Percentiles rank a stretch among this genome's conserved stretches.
Evolutionary conservation across 176 grass and related monocot genomes (phyloP).

Genomic region (Pharus latifolius): DNA sequence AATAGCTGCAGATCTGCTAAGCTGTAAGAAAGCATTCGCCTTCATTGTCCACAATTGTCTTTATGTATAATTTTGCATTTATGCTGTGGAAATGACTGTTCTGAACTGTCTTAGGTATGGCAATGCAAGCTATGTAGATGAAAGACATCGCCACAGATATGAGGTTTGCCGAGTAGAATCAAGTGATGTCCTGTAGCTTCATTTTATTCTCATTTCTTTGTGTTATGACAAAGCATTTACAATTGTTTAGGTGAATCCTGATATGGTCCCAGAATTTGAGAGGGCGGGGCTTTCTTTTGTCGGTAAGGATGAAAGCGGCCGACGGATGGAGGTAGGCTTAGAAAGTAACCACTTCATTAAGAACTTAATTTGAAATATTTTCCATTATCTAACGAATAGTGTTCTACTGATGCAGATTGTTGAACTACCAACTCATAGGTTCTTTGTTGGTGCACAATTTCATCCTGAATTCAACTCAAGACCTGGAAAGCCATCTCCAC

Average conservation of each 20-base stretch:
- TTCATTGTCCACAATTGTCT: neutral
- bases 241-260: conserved; percentile 71
- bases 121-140: conserved; percentile 55
- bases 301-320: conserved; percentile 66
- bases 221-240: neutral
- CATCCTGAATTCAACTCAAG: conserved; percentile 94
- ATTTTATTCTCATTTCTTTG: neutral
- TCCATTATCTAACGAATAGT: neutral
- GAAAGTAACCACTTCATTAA: neutral
- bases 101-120: conserved; percentile 50
- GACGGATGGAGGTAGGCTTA: conserved; percentile 67
- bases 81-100: neutral
- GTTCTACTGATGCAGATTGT: conserved; percentile 46
- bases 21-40: conserved; percentile 48
- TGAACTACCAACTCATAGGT: conserved; percentile 67
- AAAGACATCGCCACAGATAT: conserved; percentile 92
- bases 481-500: conserved; percentile 76
- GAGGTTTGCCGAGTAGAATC: conserved; percentile 40
- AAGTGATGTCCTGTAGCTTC: neutral
- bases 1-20: conserved; percentile 66
- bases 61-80: neutral
- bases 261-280: conserved; percentile 85
- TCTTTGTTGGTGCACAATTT: conserved; percentile 78
- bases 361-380: neutral
- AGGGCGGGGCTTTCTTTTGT: conserved; percentile 82